These are phyloP conservation scores for Trichoderma gamsii DNA, from an alignment of 495 filamentous ascomycete genomes.

Conservation along the genomic window DNA sequence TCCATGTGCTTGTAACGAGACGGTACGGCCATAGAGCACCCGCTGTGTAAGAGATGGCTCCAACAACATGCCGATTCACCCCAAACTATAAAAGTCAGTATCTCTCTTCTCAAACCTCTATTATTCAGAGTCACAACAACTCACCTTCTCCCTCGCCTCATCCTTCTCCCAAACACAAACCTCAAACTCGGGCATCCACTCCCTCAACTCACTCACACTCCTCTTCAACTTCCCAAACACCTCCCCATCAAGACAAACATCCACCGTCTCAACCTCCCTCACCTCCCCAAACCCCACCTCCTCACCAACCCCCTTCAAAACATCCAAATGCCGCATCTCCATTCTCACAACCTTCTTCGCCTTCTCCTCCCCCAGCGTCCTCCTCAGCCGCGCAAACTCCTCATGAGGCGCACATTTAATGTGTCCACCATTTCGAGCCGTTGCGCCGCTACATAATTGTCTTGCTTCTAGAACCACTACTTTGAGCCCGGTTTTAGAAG, in stretches of 20 bases:
- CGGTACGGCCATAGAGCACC: constrained; percentile 41
- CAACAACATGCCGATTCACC: constrained; percentile 24
- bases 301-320: constrained; percentile 26
- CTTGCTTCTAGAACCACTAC: constrained; percentile 37
- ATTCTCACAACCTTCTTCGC: constrained; percentile 28
- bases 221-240: constrained; percentile 31
- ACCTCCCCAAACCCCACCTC: constrained; percentile 25
- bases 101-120: background rate
- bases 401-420: constrained; percentile 26
- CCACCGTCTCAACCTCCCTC: constrained; percentile 32
- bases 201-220: constrained; percentile 26
- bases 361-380: background rate
- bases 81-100: constrained; percentile 23
- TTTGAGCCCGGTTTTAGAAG: background rate
- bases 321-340: constrained; percentile 27
- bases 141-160: constrained; percentile 27
- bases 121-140: background rate
- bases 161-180: constrained; percentile 23
- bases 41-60: constrained; percentile 33
- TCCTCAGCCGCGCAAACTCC: constrained; percentile 1
- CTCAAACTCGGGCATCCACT: constrained; percentile 32
- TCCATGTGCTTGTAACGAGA: constrained; percentile 37
- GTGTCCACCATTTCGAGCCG: constrained; percentile 37
- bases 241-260: constrained; percentile 31
- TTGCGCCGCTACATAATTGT: constrained; percentile 33